phyloP scores from a whole-genome alignment of 371 early-diverging fungal species.

The Mucor indicus region DNA sequence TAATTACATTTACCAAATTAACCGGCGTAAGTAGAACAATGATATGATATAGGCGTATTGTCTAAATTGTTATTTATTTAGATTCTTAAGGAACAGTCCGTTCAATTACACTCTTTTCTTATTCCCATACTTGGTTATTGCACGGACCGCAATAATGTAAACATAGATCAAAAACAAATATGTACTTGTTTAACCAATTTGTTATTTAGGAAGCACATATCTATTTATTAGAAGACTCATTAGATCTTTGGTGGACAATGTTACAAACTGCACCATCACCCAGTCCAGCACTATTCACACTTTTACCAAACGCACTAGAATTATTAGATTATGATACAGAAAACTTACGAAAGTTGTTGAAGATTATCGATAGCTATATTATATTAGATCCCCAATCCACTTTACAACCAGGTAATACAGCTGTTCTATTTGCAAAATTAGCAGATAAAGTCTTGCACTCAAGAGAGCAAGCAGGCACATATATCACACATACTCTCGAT shows the following conservation, averaged over 20 bases:
- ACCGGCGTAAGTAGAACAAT: constrained; percentile 47
- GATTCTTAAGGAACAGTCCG: constrained; percentile 70
- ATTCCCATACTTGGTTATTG: constrained; percentile 75
- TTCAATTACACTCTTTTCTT: constrained; percentile 68
- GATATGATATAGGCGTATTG: neutral
- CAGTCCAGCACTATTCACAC: constrained; percentile 54
- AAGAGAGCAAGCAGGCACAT: constrained; percentile 58
- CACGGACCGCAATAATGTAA: constrained; percentile 55
- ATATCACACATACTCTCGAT: constrained; percentile 64
- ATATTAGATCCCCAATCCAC: constrained; percentile 58
- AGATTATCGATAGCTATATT: constrained; percentile 78
- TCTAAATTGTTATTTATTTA: constrained; percentile 15
- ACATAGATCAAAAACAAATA: neutral
- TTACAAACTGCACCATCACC: constrained; percentile 62
- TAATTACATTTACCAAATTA: constrained; percentile 73
- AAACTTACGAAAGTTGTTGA: constrained; percentile 66
- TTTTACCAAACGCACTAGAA: constrained; percentile 60
- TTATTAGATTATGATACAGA: constrained; percentile 79
- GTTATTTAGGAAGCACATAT: constrained; percentile 79
- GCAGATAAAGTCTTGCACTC: constrained; percentile 55
- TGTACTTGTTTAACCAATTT: too few relatives aligned
- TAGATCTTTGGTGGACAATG: constrained; percentile 83
- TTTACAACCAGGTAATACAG: constrained; percentile 41
- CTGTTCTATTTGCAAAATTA: constrained; percentile 50
- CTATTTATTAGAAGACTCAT: constrained; percentile 83